Evolutionary conservation across 805 yeast species (phyloP), one percentile per base, ranked within the genome.

Genomic region (Lipomyces orientalis): DNA sequence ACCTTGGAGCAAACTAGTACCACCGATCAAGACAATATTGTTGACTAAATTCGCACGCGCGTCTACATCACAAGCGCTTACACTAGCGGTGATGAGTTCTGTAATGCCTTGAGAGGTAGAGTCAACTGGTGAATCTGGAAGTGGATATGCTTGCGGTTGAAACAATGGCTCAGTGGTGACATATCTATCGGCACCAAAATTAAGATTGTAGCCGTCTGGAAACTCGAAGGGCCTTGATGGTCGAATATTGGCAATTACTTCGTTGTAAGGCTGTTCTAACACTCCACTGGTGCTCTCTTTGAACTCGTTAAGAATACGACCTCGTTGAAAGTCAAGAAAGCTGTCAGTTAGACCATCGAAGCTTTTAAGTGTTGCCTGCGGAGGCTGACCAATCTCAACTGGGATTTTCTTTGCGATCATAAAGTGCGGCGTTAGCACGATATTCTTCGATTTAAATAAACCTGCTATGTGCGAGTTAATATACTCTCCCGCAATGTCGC

Each of bases 401-500:
- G 76, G 73, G 31, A 66, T 75, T 73, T 78, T 80, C 70, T 78
- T 80, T 37, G 77, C 60, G 51, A 84, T 76, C 65, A 77, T 75
- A 65, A 76, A 79, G 19, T 76, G 77, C 5, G 81, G 79, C 16
- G 76, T 76, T 22, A 76, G 73, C 29, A 75, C 66, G 59, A 80
- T 79, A 60, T 76, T 67, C 66, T 76, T 77, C 54, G 79, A 71
- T 65, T 81, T 78, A 69, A 83, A 82, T 73, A 79, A 85, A 61
- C 85, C 81, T 71, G 84, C 77, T 1, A 88, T 81, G 78, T 90
- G 91, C 61, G 86, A 82, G 76, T 89, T 90, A 64, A 90, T 77
- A 76, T 89, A 93, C 76, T 93, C 94, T 9, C 98, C 98, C 2
- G 93, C 97, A 76, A 84, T 90, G 73, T 86, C 87, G 16, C 91